Base-by-base conservation (phyloP, 108 stramenopile species). In the Nitzschia inconspicua region DNA sequence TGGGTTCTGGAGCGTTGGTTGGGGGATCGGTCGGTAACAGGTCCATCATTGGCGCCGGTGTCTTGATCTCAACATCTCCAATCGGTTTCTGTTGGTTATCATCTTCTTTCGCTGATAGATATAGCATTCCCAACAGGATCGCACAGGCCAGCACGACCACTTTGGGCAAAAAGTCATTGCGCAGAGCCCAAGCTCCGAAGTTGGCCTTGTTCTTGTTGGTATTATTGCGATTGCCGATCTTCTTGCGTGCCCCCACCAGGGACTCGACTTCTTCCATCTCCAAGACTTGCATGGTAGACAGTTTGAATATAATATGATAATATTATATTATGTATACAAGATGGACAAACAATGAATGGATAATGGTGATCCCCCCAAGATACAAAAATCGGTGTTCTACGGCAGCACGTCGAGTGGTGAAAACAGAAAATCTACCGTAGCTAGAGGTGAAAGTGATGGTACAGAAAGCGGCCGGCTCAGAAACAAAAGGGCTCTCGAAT, bases 231-330 rank as follows among this genome's bases (percentile, higher is more conserved):
- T 23, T 18, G 27, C 48, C 49, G 2, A 46, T 32, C 11, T 37
- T 44, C 22, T 48, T 66, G 22, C 54, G 50, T 18, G 18, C 57
- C 27, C 41, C 36, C 3, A 59, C 26, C 16, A 59, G 49, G 58
- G 36, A 50, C 29, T 57, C 65, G 39, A 60, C 29, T 13, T 50
- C 47, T 58, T 72, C 71, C 71, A 72, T 72, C 43, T 72, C 71
- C 42, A 72, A 49, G 3, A 41, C 62, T 22, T 71, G 63, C 71
- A 72, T 65, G 52, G 30, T 50, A 8, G 30, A 18, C 10, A 3
- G n/a, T n/a, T 42, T 11, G 2, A n/a, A 2, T 4, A 32, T 1
- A 16, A 28, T 37, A 13, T 37, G n/a, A n/a, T n/a, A n/a, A n/a
- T n/a, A n/a, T n/a, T n/a, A n/a, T n/a, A n/a, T n/a, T n/a, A n/a